Conservation (phyloP, 2,329 filamentous ascomycete species). For the Colletotrichum salicis region DNA sequence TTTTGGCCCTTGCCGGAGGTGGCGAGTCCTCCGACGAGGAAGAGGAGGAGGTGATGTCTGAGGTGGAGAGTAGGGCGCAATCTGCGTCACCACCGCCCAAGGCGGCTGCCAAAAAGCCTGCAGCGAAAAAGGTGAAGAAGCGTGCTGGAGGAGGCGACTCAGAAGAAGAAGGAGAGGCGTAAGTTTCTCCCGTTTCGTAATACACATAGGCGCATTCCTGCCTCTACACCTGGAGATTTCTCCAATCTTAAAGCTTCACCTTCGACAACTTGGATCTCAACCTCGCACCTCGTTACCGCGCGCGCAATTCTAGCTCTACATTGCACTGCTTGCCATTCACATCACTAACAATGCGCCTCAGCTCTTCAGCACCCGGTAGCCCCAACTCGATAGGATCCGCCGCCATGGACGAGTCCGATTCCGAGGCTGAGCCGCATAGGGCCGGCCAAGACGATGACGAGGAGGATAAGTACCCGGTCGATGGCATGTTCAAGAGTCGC, state of each 20-base stretch:
- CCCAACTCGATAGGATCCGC: conserved; percentile 82
- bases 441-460: conserved; percentile 62
- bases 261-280: not conserved
- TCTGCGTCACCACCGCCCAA: conserved; percentile 62
- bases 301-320: not conserved
- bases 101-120: conserved; percentile 46
- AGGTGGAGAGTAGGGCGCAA: conserved; percentile 64
- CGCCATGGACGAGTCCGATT: conserved; percentile 90
- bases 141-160: conserved; percentile 70
- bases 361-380: conserved; percentile 76
- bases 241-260: not conserved
- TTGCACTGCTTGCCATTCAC: not conserved
- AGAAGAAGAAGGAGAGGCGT: conserved; percentile 87
- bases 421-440: conserved; percentile 60
- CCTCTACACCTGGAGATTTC: not conserved
- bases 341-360: conserved; percentile 47
- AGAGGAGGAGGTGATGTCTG: conserved; percentile 63
- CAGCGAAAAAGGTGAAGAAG: conserved; percentile 59
- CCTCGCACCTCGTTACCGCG: not conserved
- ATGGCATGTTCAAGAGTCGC: conserved; percentile 82
- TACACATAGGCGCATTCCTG: not conserved
- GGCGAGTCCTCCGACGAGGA: conserved; percentile 71
- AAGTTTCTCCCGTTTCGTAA: conserved; percentile 56
- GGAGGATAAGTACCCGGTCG: conserved; percentile 81
- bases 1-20: conserved; percentile 90